These are phyloP conservation scores for Fusarium liriodendri DNA, from an alignment of 2,329 filamentous ascomycete species.

Conservation along the genomic window DNA sequence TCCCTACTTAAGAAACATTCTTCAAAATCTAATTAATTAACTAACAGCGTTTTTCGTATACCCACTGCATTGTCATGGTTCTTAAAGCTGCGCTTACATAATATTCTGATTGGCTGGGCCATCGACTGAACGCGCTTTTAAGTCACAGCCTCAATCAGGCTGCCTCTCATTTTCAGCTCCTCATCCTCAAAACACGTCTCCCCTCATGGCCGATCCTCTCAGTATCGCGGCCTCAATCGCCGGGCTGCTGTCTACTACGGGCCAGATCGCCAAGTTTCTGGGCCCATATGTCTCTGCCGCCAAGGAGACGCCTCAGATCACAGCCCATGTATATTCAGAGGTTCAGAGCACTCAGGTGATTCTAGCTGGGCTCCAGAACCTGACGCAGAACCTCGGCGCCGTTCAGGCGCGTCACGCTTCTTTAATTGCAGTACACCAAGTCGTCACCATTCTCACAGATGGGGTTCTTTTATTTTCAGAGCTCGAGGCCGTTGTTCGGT, in stretches of 20 bases:
- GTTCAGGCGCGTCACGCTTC: neutral
- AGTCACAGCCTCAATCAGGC: neutral
- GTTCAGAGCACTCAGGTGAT: conserved; percentile 17
- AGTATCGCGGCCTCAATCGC: conserved; percentile 25
- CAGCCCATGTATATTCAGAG: conserved; percentile 14
- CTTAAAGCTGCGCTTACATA: neutral
- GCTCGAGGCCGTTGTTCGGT: conserved; percentile 2
- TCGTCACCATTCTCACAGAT: conserved; percentile 2
- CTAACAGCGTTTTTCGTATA: neutral
- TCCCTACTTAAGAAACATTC: neutral
- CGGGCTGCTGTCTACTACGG: neutral
- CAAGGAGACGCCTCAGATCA: conserved; percentile 26
- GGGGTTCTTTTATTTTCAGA: conserved; percentile 22
- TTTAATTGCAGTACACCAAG: neutral
- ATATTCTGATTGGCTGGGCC: neutral
- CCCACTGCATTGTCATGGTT: neutral
- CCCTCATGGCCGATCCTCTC: conserved; percentile 11
- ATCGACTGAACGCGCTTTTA: neutral
- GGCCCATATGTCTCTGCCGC: conserved; percentile 14
- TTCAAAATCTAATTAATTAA: neutral
- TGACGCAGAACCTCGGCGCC: neutral
- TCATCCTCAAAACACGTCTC: neutral
- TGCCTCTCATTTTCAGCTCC: conserved; percentile 4
- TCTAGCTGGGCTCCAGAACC: neutral
- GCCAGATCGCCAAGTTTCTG: conserved; percentile 2